Evolutionary conservation across 78 protist genomes (phyloP).

Genomic region (Pigoraptor vietnamica): DNA sequence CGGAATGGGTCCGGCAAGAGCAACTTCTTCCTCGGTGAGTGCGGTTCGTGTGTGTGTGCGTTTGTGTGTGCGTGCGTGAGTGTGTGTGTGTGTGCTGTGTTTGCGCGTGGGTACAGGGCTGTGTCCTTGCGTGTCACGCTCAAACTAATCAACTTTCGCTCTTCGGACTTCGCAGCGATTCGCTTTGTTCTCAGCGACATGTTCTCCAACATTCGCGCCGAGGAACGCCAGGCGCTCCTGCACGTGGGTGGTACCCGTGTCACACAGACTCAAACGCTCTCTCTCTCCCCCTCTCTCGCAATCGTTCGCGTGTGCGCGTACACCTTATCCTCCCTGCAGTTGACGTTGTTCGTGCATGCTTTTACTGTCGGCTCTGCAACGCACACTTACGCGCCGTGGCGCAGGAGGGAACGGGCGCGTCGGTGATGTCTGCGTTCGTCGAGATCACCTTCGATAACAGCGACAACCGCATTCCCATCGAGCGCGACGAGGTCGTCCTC

Average conservation of each 20-base stretch:
- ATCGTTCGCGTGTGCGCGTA: background rate
- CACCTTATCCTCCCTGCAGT: too few relatives aligned
- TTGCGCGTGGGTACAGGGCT: too few relatives aligned
- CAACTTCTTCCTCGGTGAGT: conserved; percentile 58
- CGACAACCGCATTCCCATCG: conserved; percentile 86
- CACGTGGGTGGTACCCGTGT: conserved; percentile 32
- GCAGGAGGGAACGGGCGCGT: conserved; percentile 51
- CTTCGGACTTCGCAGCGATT: conserved; percentile 50
- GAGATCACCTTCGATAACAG: conserved; percentile 92
- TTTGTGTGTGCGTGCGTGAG: too few relatives aligned
- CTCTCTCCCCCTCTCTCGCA: background rate
- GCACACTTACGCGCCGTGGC: background rate
- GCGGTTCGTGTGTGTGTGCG: too few relatives aligned
- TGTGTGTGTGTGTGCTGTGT: background rate
- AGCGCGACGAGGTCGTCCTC: conserved; percentile 72
- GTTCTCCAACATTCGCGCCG: conserved; percentile 18
- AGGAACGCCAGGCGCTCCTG: conserved; percentile 61
- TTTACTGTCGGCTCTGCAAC: too few relatives aligned
- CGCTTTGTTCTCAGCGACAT: conserved; percentile 77
- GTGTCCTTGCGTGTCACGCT: too few relatives aligned
- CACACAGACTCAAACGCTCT: background rate
- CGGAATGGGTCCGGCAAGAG: conserved; percentile 76
- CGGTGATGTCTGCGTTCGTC: conserved; percentile 81
- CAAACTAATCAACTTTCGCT: too few relatives aligned
- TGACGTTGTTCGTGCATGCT: too few relatives aligned